These are phyloP conservation scores for Colletotrichum simmondsii DNA, from an alignment of 2,329 filamentous ascomycete genomes.

Conservation along the genomic window DNA sequence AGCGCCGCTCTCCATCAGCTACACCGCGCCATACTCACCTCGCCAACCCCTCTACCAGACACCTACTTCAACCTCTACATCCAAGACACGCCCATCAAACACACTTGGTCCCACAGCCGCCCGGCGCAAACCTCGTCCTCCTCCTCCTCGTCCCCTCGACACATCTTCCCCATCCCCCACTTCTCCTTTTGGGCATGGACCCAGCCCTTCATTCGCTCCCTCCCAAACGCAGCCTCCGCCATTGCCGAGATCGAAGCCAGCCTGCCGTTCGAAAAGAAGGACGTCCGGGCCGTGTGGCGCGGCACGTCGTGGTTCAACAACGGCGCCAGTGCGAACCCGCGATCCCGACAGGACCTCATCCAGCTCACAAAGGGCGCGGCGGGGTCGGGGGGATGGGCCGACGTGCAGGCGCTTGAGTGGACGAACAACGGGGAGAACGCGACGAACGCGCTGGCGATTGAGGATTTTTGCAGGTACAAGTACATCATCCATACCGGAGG, in stretches of 20 bases:
- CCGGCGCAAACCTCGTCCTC: slow-evolving; percentile 53
- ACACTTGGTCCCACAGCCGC: slow-evolving; percentile 59
- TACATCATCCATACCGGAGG: slow-evolving; percentile 66
- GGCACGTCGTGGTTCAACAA: slow-evolving; percentile 63
- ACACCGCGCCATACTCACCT: slow-evolving; percentile 61
- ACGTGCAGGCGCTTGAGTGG: slow-evolving; percentile 56
- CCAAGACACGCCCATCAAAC: slow-evolving; percentile 58
- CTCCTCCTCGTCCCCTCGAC: slow-evolving; percentile 45
- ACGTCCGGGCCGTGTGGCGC: slow-evolving; percentile 59
- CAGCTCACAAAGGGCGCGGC: slow-evolving; percentile 43
- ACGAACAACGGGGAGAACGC: slow-evolving; percentile 44
- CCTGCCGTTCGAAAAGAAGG: slow-evolving; percentile 44
- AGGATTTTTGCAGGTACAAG: slow-evolving; percentile 62
- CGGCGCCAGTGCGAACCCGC: slow-evolving; percentile 46
- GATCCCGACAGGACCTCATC: slow-evolving; percentile 54
- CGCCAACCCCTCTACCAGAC: slow-evolving; percentile 59
- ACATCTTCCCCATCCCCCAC: slow-evolving; percentile 64
- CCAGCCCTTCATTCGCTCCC: slow-evolving; percentile 59
- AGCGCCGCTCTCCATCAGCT: slow-evolving; percentile 65
- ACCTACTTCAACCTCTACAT: slow-evolving; percentile 64
- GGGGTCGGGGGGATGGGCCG: slow-evolving; percentile 63
- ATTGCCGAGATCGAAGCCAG: slow-evolving; percentile 50
- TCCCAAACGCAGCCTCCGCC: slow-evolving; percentile 49
- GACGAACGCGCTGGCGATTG: slow-evolving; percentile 57
- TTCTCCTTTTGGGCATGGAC: slow-evolving; percentile 67